phyloP scores from a whole-genome alignment of 805 yeast species.

The Danielia reshetovae region DNA sequence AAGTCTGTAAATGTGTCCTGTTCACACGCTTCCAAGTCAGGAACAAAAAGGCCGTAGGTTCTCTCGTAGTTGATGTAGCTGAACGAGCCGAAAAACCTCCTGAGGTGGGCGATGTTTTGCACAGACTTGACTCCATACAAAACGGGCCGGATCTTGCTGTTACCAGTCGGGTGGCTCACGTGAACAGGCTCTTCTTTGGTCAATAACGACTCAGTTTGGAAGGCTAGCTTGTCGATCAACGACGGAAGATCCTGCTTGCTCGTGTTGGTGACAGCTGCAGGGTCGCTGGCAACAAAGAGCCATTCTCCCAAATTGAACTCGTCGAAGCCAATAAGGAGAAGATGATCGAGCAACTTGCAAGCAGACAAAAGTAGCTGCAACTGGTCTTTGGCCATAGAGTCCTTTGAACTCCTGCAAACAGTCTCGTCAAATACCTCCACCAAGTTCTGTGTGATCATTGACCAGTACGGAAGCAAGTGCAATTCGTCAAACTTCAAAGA shows the following conservation, averaged over 20 bases:
- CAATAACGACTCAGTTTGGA: slow-evolving; percentile 25
- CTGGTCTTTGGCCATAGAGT: slow-evolving; percentile 33
- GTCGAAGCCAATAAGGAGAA: slow-evolving; percentile 65
- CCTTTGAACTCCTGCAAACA: slow-evolving; percentile 21
- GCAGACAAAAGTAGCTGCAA: slow-evolving; percentile 48
- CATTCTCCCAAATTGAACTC: slow-evolving; percentile 78
- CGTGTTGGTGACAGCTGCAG: slow-evolving; percentile 13
- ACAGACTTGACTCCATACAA: slow-evolving; percentile 40
- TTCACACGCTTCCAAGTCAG: slow-evolving; percentile 39
- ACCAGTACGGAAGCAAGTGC: slow-evolving; percentile 70
- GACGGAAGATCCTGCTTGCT: slow-evolving; percentile 24
- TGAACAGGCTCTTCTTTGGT: slow-evolving; percentile 36
- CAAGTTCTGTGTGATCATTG: slow-evolving; percentile 58
- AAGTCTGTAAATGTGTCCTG: slow-evolving; percentile 60
- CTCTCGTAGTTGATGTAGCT: slow-evolving; percentile 65
- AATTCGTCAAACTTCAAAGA: slow-evolving; percentile 57
- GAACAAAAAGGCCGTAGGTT: slow-evolving; percentile 46
- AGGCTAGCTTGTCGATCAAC: slow-evolving; percentile 47
- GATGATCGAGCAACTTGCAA: slow-evolving; percentile 74
- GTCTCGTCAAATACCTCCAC: slow-evolving; percentile 46
- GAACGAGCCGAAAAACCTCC: slow-evolving; percentile 61
- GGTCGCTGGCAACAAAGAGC: slow-evolving; percentile 72
- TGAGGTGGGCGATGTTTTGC: slow-evolving; percentile 43
- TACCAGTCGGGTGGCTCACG: slow-evolving; percentile 28
- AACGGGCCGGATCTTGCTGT: slow-evolving; percentile 37